Percentiles rank a stretch among this genome's conserved stretches.
Conservation (phyloP, 768 basidiomycete species). For the Naematelia aurantialba region DNA sequence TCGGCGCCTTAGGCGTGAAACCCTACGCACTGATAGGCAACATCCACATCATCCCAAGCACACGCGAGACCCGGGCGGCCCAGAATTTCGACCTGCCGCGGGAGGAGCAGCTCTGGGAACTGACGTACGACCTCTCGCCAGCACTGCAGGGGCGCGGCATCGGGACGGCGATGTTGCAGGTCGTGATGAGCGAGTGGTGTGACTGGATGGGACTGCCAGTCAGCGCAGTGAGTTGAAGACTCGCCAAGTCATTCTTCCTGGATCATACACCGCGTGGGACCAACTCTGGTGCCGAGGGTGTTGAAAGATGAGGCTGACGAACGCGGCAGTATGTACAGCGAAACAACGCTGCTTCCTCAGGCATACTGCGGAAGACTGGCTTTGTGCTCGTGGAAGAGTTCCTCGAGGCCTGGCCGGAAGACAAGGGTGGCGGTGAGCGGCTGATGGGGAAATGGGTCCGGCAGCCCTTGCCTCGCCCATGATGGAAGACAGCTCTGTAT, state of each 20-base stretch:
- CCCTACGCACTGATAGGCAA: no score
- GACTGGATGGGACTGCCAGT: conserved; percentile 11
- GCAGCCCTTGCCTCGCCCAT: neutral
- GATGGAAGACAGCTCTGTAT: no score
- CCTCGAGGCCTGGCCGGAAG: conserved; percentile 10
- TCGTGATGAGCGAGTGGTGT: conserved; percentile 6
- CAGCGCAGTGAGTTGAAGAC: conserved; percentile 6
- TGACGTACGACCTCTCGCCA: conserved; percentile 11
- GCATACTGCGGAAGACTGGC: conserved; percentile 5
- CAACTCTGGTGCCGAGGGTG: neutral
- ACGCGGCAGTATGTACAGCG: conserved; percentile 1
- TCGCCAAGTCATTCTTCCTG: neutral
- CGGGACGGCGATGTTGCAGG: conserved; percentile 4
- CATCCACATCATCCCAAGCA: neutral
- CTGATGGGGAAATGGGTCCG: conserved; percentile 6
- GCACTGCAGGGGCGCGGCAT: conserved; percentile 10
- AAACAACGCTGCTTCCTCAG: conserved; percentile 5
- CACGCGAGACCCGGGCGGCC: neutral
- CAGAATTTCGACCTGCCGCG: conserved; percentile 4
- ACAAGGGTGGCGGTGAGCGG: conserved; percentile 13
- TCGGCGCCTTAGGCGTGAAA: no score
- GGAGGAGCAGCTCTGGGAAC: conserved; percentile 7
- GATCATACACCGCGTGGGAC: neutral
- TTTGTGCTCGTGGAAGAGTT: conserved; percentile 2
- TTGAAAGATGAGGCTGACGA: neutral